Base-by-base conservation (phyloP, 371 early-diverging fungal species). In the Mucor ambiguus region DNA sequence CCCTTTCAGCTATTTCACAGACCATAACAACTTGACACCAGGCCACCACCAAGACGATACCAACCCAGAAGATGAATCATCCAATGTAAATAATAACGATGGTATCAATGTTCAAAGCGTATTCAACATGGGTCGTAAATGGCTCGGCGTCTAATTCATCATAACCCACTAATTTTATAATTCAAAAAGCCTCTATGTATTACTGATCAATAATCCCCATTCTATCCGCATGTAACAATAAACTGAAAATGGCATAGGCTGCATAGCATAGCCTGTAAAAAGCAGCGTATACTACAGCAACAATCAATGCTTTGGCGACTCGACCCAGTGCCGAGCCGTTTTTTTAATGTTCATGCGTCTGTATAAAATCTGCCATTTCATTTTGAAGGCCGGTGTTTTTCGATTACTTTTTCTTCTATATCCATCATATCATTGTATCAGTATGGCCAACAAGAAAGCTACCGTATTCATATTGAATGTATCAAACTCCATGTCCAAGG, bases 381-480 rank as follows among this genome's bases (percentile, higher is more conserved):
- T 41, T 46, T 22, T 46, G 46, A 46, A 46, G 46, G 46, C 52
- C 28, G 26, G 28, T 52, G 4, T 26, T 52, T 20, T 28, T 26
- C 9, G 20, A 22, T 46, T 22, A 10, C 11, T 10, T 6, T 52
- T 52, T 52, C 28, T 24, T 49, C 12, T n/a, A 22, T 20, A 11
- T 12, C 52, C 52, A 24, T 52, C 16, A 11, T 16, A 52, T 6
- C 2, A 49, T 14, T 24, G 14, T 12, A 52, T 22, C 22, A 52
- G 1, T 4, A 87, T 87, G 87, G 81, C 86, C 48, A 67, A 68
- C 68, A 90, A 88, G 60, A 85, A 79, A 64, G 90, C 87, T 30
- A 89, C 92, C 2, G 69, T 80, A 24, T 86, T 80, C 63, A 70
- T 90, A 52, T 64, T 92, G 30, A 89, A 92, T 69, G 82, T 86